Conservation (phyloP, 305 asterid genomes). For the Fraxinus xanthoxyloides region DNA sequence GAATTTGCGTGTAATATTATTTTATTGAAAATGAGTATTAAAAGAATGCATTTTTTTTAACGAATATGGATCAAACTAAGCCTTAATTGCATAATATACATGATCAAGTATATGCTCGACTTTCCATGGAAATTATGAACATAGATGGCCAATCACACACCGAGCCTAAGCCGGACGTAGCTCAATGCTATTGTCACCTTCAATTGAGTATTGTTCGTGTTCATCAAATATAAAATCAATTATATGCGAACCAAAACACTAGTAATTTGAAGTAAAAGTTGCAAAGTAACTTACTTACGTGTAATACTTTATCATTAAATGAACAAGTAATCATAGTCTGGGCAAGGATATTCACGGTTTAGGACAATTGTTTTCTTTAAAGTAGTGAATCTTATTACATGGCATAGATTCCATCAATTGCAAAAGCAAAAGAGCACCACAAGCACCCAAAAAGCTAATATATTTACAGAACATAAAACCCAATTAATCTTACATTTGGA, state of each 20-base stretch:
- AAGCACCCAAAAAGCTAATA: constrained; percentile 56
- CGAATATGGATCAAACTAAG: too few relatives aligned
- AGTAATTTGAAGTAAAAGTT: neutral
- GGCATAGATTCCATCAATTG: constrained; percentile 52
- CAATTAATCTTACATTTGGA: constrained; percentile 18
- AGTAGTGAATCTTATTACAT: neutral
- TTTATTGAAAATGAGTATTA: too few relatives aligned
- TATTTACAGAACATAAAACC: constrained; percentile 50
- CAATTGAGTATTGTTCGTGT: too few relatives aligned
- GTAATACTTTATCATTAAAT: neutral
- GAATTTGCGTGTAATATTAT: too few relatives aligned
- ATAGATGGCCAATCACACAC: too few relatives aligned
- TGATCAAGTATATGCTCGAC: too few relatives aligned
- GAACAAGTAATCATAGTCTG: neutral
- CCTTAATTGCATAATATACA: too few relatives aligned
- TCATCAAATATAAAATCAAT: too few relatives aligned
- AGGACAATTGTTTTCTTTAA: constrained; percentile 40
- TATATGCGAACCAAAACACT: neutral
- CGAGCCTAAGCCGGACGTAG: too few relatives aligned
- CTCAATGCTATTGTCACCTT: too few relatives aligned
- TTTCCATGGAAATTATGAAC: too few relatives aligned
- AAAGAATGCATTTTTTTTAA: too few relatives aligned
- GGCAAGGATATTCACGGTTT: neutral
- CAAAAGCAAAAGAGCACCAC: constrained; percentile 55
- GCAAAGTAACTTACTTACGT: neutral